These are phyloP conservation scores for Trichosporon sp. DNA, from an alignment of 1,284 basidiomycete genomes.

Conservation along the genomic window DNA sequence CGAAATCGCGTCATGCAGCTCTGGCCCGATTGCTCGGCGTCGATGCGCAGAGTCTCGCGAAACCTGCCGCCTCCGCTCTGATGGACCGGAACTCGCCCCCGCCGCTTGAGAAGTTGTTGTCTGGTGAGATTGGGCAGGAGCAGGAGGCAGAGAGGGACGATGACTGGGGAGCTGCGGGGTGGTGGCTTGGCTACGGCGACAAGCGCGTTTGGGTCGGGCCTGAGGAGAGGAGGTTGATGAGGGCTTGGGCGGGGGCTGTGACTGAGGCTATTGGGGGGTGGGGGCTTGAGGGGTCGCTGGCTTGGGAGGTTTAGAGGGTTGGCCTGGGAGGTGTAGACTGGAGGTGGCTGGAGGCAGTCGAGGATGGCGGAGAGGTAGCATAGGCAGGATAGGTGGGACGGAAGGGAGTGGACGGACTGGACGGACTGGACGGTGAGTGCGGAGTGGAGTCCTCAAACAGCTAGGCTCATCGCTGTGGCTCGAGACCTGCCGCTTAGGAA, in stretches of 20 bases:
- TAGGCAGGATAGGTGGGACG: too few species aligned
- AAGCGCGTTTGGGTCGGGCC: constrained; percentile 37
- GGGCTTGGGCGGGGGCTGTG: constrained; percentile 33
- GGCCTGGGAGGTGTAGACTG: too few species aligned
- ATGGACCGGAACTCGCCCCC: constrained; percentile 33
- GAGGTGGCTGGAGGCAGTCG: too few species aligned
- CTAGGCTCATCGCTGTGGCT: too few species aligned
- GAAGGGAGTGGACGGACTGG: too few species aligned
- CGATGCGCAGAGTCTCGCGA: constrained; percentile 28
- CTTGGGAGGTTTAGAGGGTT: constrained; percentile 36
- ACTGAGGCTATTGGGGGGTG: constrained; percentile 36
- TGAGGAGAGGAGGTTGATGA: constrained; percentile 36
- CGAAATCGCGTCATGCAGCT: constrained; percentile 18
- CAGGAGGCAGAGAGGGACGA: neutral
- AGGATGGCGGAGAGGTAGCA: too few species aligned
- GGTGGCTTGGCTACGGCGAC: constrained; percentile 30
- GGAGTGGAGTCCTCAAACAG: too few species aligned
- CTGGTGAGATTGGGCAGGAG: neutral
- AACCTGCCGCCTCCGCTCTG: constrained; percentile 23
- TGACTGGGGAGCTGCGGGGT: constrained; percentile 25
- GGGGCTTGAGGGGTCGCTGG: constrained; percentile 30
- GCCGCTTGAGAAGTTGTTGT: constrained; percentile 16
- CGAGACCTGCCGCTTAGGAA: too few species aligned
- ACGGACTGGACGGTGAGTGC: too few species aligned
- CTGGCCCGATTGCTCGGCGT: constrained; percentile 35